Conservation (phyloP, 805 yeast species). For the Komagataella phaffii region DNA sequence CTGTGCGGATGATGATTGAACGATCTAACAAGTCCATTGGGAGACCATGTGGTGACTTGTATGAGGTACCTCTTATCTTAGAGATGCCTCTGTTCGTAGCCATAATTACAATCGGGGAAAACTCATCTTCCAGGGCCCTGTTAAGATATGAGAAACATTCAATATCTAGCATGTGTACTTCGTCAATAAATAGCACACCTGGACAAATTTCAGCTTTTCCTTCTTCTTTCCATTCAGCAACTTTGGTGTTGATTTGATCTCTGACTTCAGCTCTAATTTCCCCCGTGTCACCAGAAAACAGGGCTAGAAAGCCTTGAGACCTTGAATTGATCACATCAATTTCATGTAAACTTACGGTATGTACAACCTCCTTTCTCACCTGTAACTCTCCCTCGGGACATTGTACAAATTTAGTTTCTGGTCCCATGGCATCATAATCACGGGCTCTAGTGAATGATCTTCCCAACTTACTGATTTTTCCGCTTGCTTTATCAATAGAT, state of each 20-base stretch:
- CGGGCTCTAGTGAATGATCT: slow-evolving; percentile 93
- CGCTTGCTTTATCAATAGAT: slow-evolving; percentile 89
- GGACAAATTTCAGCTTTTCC: slow-evolving; percentile 97
- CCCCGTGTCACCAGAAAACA: slow-evolving; percentile 94
- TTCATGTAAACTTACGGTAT: slow-evolving; percentile 95
- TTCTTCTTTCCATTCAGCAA: slow-evolving; percentile 97
- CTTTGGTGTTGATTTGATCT: slow-evolving; percentile 92
- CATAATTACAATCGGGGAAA: slow-evolving; percentile 95
- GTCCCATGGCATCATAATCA: slow-evolving; percentile 98
- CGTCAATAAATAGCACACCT: slow-evolving; percentile 95
- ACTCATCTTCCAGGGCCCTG: slow-evolving; percentile 92
- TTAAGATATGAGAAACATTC: slow-evolving; percentile 94
- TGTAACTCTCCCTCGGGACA: slow-evolving; percentile 99
- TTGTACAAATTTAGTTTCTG: slow-evolving; percentile 94
- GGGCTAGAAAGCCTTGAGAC: slow-evolving; percentile 93
- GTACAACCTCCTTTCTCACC: slow-evolving; percentile 89
- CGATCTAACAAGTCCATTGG: slow-evolving; percentile 93
- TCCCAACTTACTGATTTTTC: slow-evolving; percentile 88
- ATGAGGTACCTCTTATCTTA: slow-evolving; percentile 86
- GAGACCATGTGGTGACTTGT: slow-evolving; percentile 94
- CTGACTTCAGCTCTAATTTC: slow-evolving; percentile 93
- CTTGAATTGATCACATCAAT: slow-evolving; percentile 95
- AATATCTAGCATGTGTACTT: slow-evolving; percentile 95
- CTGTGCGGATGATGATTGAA: slow-evolving; percentile 82
- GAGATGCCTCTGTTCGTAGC: slow-evolving; percentile 96